Percentiles rank a stretch among this genome's conserved stretches.
Evolutionary conservation across 2,329 filamentous ascomycete species (phyloP).

Genomic region (Nigrospora oryzae): DNA sequence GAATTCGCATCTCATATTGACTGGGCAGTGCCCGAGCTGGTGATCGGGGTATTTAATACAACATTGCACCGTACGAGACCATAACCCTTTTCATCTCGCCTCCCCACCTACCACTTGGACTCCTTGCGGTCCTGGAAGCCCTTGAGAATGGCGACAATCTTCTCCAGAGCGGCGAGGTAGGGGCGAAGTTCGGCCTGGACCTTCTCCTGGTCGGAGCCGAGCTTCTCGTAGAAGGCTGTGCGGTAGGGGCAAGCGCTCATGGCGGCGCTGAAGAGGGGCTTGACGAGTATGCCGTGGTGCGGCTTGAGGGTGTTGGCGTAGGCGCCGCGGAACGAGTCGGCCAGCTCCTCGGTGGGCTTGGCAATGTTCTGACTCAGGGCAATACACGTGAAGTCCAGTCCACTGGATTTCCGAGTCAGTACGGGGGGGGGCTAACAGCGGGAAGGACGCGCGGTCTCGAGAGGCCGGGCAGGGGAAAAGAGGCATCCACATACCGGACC

Average conservation of each 20-base stretch:
- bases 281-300: conserved; percentile 81
- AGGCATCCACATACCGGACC: conserved; percentile 53
- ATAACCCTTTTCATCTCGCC: not conserved
- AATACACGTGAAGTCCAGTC: conserved; percentile 86
- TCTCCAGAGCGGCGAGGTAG: conserved; percentile 73
- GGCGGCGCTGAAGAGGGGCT: conserved; percentile 85
- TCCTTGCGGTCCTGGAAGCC: conserved; percentile 46
- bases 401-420: conserved; percentile 40
- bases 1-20: no score
- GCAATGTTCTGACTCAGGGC: conserved; percentile 71
- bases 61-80: no score
- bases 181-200: conserved; percentile 55
- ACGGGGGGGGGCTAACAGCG: not conserved
- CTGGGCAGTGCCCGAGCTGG: no score
- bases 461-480: not conserved
- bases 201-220: conserved; percentile 59
- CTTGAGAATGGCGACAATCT: conserved; percentile 68
- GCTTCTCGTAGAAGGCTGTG: conserved; percentile 85
- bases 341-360: conserved; percentile 64
- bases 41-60: no score
- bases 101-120: conserved; percentile 42
- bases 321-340: conserved; percentile 75
- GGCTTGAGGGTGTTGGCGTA: conserved; percentile 86
- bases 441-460: not conserved
- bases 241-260: conserved; percentile 92